A percentile compares a stretch with the other conserved stretches of the same genome.
Conservation (phyloP, 345 rosid species). For the Fremontodendron californicum region DNA sequence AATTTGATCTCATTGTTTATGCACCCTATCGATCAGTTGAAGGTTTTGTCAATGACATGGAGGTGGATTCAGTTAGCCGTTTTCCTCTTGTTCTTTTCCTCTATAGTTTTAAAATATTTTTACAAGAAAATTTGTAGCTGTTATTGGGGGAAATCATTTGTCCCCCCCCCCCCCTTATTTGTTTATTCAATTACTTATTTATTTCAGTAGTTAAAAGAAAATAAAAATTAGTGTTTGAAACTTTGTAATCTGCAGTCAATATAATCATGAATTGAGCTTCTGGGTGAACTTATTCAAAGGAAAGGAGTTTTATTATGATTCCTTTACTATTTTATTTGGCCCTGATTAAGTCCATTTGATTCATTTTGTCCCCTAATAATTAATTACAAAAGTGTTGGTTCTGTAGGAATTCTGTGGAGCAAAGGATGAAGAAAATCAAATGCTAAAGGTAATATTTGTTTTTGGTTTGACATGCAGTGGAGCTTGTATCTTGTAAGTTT, state of each 20-base stretch:
- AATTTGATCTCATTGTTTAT: constrained; percentile 92
- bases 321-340: background rate
- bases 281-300: background rate
- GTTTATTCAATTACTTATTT: background rate
- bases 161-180: background rate
- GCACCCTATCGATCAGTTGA: constrained; percentile 90
- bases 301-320: background rate
- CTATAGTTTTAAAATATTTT: background rate
- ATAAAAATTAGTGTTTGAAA: background rate
- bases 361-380: background rate
- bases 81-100: background rate
- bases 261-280: constrained; percentile 1
- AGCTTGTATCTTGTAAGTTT: background rate
- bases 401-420: constrained; percentile 57
- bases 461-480: background rate
- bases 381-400: constrained; percentile 19
- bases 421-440: constrained; percentile 49
- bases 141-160: background rate
- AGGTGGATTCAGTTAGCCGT: constrained; percentile 39
- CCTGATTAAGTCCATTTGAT: background rate
- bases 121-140: background rate
- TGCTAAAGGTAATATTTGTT: constrained; percentile 49
- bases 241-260: background rate
- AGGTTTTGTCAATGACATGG: constrained; percentile 79
- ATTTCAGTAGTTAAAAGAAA: background rate